These are phyloP conservation scores for Magnusiomyces ingens DNA, from an alignment of 1,139 yeast species.

Conservation along the genomic window DNA sequence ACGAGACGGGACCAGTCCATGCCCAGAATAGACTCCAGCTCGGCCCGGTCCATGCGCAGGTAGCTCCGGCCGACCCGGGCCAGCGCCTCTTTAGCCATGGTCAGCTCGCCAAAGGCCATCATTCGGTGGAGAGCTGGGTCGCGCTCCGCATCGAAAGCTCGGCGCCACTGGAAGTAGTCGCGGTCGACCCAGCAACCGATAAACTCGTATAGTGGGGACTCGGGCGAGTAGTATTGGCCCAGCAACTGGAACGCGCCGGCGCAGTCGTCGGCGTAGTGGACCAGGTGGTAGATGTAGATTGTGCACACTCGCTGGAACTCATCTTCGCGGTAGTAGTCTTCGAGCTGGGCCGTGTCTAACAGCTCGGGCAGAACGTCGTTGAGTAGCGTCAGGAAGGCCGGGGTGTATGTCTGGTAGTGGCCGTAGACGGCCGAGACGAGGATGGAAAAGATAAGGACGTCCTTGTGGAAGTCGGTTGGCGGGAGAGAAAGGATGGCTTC, in stretches of 20 bases:
- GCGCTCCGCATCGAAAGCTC: slow-evolving; percentile 13
- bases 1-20: background rate
- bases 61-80: slow-evolving; percentile 7
- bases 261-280: slow-evolving; percentile 18
- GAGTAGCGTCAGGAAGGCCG: slow-evolving; percentile 13
- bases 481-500: slow-evolving; percentile 4
- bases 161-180: slow-evolving; percentile 22
- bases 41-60: background rate
- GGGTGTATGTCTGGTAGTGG: slow-evolving; percentile 20
- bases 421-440: slow-evolving; percentile 20
- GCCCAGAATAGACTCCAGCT: background rate
- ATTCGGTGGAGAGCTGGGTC: slow-evolving; percentile 20
- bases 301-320: slow-evolving; percentile 14
- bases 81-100: slow-evolving; percentile 18
- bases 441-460: slow-evolving; percentile 19
- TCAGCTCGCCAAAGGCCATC: slow-evolving; percentile 19
- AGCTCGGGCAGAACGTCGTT: slow-evolving; percentile 17
- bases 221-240: slow-evolving; percentile 16
- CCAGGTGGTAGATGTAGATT: slow-evolving; percentile 20
- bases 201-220: slow-evolving; percentile 18
- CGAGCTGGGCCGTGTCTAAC: slow-evolving; percentile 9
- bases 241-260: slow-evolving; percentile 18
- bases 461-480: slow-evolving; percentile 5
- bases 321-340: slow-evolving; percentile 4
- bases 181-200: slow-evolving; percentile 21